Base-by-base conservation (phyloP, 768 basidiomycete species). In the Lactarius akahatsu region DNA sequence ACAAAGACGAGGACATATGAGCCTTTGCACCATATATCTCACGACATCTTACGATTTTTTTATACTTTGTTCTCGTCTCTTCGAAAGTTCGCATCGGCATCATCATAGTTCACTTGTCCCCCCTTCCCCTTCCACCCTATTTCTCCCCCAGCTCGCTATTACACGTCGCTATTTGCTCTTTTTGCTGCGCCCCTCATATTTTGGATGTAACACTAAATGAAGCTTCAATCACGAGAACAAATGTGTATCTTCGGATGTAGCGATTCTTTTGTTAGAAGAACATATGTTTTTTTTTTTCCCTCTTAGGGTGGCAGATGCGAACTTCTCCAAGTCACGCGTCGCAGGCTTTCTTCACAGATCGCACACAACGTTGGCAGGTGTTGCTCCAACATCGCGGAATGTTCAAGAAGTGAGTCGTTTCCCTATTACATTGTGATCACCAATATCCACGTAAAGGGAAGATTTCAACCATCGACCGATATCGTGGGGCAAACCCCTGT, bases 401-500 rank as follows among this genome's bases (percentile, higher is more conserved):
- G 89, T 90, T 90, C 83, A 90, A 90, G 79, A 90, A 90, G 89
- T 90, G 77, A n/a, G 61, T 59, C 32, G 26, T 47, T 32, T 43
- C 47, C n/a, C 20, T 15, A 8, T 34, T n/a, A 45, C 62, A n/a
- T 45, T 36, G 18, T 38, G 56, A 45, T 59, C 45, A 18, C 28
- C 43, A n/a, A 57, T 54, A 30, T 41, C 64, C 58, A 61, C 54
- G 18, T 28, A 7, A 34, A 43, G 30, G 45, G 6, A 71, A 92
- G 90, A 76, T 92, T 92, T 76, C 81, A 80, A 45, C 81, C 89
- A 34, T 81, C 87, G 26, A 83, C 89, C 28, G 96, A 99, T 74
- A 87, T 98, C 70, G 84, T 94, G 54, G 88, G 91, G 40, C 93
- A 95, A 71, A 94, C 94, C 15, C 90, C 91, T 45, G 85, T 98